Conservation (phyloP, 1,284 basidiomycete species). For the Melanopsichium pennsylvanicum region DNA sequence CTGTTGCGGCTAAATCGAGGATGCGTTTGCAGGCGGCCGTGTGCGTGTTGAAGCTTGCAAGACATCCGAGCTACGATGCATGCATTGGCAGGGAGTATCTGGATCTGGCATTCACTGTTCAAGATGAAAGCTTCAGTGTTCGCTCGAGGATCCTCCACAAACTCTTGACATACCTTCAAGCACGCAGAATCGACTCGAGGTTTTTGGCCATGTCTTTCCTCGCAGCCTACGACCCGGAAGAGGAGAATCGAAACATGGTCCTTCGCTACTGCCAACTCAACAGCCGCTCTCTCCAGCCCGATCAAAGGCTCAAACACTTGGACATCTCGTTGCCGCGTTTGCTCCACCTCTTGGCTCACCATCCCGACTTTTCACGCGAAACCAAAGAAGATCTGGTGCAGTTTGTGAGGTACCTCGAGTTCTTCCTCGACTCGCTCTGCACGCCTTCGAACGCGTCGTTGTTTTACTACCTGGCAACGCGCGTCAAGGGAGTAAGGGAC, state of each 20-base stretch:
- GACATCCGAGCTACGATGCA: constrained; percentile 73
- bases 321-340: constrained; percentile 86
- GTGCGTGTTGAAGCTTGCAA: constrained; percentile 81
- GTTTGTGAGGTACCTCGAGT: constrained; percentile 75
- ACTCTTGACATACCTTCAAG: constrained; percentile 73
- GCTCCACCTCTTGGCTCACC: constrained; percentile 86
- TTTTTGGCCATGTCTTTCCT: constrained; percentile 88
- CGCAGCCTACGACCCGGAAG: constrained; percentile 88
- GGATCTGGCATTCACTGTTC: constrained; percentile 77
- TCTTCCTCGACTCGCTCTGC: constrained; percentile 82
- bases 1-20: constrained; percentile 59
- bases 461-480: constrained; percentile 81
- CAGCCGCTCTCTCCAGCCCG: constrained; percentile 12
- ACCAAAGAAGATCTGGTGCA: constrained; percentile 75
- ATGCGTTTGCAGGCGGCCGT: constrained; percentile 82
- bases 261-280: constrained; percentile 25
- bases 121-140: constrained; percentile 88
- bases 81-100: constrained; percentile 74
- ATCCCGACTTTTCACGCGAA: constrained; percentile 84
- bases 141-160: constrained; percentile 81
- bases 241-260: constrained; percentile 59
- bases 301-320: constrained; percentile 65
- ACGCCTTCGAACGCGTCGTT: constrained; percentile 80
- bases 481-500: constrained; percentile 86
- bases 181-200: constrained; percentile 74